Evolutionary conservation across 1,139 yeast genomes (phyloP).

Genomic region (Geotrichum klebahnii): DNA sequence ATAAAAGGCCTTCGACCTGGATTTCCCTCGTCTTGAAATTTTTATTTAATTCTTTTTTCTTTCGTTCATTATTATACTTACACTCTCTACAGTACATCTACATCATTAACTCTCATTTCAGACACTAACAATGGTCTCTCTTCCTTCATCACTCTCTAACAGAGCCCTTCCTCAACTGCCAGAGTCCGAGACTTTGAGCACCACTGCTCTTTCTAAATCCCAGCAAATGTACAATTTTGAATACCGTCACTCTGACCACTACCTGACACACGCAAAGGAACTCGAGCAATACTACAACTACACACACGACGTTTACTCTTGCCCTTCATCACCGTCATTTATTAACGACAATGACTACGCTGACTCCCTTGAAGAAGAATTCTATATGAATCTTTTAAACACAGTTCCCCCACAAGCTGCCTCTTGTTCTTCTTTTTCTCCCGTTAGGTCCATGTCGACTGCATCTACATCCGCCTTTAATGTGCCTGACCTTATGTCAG

Average conservation of each 20-base stretch:
- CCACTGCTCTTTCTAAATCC: not conserved
- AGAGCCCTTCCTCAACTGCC: constrained; percentile 13
- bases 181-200: not conserved
- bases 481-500: not conserved
- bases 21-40: not conserved
- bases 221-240: constrained; percentile 6
- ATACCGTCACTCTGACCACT: constrained; percentile 4
- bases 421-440: too few species aligned
- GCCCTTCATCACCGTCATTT: constrained; percentile 26
- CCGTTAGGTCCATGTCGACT: too few species aligned
- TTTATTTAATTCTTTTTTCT: not conserved
- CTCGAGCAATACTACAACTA: constrained; percentile 3
- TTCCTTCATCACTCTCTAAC: constrained; percentile 1
- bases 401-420: not conserved
- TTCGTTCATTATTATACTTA: not conserved
- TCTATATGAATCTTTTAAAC: constrained; percentile 41
- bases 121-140: not conserved
- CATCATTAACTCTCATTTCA: not conserved
- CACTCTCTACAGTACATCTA: not conserved
- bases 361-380: constrained; percentile 81
- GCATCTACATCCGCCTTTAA: not conserved
- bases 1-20: not conserved
- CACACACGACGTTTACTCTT: not conserved
- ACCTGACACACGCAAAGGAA: constrained; percentile 1
- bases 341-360: constrained; percentile 65